Evolutionary conservation across 768 basidiomycete species (phyloP).

Genomic region (Ramaria sp.): DNA sequence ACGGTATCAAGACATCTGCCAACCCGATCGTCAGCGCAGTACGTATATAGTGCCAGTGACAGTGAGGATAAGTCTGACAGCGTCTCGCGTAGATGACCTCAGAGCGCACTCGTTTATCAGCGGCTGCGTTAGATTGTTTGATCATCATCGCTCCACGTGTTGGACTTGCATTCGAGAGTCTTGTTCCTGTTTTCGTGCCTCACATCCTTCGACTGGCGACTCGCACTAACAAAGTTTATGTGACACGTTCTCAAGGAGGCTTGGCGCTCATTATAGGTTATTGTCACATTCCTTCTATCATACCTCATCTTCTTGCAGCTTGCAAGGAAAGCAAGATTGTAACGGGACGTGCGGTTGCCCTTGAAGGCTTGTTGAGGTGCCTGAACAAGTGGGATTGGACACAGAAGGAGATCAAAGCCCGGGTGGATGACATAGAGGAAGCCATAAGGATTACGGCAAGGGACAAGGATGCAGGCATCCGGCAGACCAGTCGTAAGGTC

Average conservation of each 20-base stretch:
- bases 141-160: constrained; percentile 40
- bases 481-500: constrained; percentile 55
- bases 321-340: constrained; percentile 55
- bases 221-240: constrained; percentile 70
- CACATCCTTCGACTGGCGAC: constrained; percentile 54
- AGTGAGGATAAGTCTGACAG: background rate
- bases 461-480: constrained; percentile 67
- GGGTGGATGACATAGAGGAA: constrained; percentile 56
- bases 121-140: constrained; percentile 55
- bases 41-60: background rate
- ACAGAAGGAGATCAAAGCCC: constrained; percentile 58
- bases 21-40: constrained; percentile 47
- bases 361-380: constrained; percentile 53
- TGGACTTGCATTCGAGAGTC: constrained; percentile 51
- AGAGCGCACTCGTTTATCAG: constrained; percentile 64
- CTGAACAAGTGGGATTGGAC: constrained; percentile 72
- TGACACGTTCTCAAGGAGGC: constrained; percentile 50
- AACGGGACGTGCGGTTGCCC: constrained; percentile 50
- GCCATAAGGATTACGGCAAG: constrained; percentile 56
- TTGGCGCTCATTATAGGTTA: constrained; percentile 51
- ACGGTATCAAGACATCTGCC: constrained; percentile 38
- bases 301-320: constrained; percentile 47
- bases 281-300: constrained; percentile 54
- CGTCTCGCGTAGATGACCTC: constrained; percentile 30
- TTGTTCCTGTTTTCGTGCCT: constrained; percentile 59